Evolutionary conservation across 164 flowering plant species (phyloP).

Genomic region (Macadamia integrifolia): DNA sequence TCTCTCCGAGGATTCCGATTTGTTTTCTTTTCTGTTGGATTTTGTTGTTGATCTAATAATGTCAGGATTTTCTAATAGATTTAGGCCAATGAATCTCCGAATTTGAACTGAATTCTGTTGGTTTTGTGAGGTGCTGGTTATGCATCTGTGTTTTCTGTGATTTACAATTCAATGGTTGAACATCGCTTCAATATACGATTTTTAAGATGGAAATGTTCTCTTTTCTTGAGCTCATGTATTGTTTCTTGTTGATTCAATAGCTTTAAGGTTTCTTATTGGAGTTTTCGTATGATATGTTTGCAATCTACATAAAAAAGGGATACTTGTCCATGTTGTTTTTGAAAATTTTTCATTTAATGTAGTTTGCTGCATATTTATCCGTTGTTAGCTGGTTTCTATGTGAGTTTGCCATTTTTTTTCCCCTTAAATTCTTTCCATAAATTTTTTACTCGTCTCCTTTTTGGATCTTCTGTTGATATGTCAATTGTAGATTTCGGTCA

Average conservation of each 20-base stretch:
- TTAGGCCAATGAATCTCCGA: neutral
- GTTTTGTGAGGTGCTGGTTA: neutral
- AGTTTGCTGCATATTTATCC: neutral
- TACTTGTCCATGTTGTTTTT: neutral
- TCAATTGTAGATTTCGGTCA: no score
- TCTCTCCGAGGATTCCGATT: conserved; percentile 2
- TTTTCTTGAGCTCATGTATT: neutral
- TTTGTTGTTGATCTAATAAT: neutral
- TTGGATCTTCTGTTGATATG: no score
- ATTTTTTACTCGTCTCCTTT: no score
- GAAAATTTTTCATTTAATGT: no score
- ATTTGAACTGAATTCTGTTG: neutral
- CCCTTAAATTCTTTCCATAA: no score
- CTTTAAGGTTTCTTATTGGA: neutral
- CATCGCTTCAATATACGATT: neutral
- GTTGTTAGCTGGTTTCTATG: neutral
- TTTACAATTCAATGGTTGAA: neutral
- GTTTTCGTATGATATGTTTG: neutral
- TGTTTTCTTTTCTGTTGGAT: neutral
- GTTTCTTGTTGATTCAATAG: neutral
- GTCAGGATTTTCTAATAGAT: neutral
- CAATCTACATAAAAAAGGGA: neutral
- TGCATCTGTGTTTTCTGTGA: neutral
- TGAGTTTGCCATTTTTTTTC: neutral
- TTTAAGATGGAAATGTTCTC: neutral